Conservation (phyloP, 352 stramenopile species). For the Globisporangium paddicum region DNA sequence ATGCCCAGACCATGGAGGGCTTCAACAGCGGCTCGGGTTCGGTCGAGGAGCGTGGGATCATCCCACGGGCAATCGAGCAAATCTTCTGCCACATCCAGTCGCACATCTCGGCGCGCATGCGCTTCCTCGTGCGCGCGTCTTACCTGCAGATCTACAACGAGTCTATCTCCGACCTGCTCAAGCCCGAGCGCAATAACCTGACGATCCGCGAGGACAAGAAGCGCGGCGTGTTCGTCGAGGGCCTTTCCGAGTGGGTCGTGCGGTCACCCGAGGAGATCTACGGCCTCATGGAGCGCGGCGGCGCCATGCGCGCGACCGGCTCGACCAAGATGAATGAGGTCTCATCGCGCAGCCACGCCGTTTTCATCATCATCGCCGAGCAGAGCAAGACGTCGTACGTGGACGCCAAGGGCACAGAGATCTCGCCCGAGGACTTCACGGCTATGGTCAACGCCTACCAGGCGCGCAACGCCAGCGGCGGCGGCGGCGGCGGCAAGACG, state of each 20-base stretch:
- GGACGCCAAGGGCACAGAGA: slow-evolving; percentile 71
- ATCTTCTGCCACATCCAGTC: slow-evolving; percentile 91
- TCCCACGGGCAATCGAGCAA: slow-evolving; percentile 96
- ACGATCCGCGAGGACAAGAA: slow-evolving; percentile 93
- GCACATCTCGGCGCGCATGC: slow-evolving; percentile 76
- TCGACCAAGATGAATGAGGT: slow-evolving; percentile 90
- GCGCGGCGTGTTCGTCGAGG: slow-evolving; percentile 92
- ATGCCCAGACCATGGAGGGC: slow-evolving; percentile 95
- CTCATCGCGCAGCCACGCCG: slow-evolving; percentile 83
- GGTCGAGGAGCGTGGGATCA: slow-evolving; percentile 94
- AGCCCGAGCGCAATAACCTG: slow-evolving; percentile 89
- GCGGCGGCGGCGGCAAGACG: slow-evolving; percentile 1
- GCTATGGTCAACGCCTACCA: slow-evolving; percentile 74
- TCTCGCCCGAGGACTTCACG: slow-evolving; percentile 84
- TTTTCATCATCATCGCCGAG: slow-evolving; percentile 96
- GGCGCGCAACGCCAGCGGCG: slow-evolving; percentile 29
- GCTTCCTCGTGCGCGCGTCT: slow-evolving; percentile 90
- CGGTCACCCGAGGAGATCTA: slow-evolving; percentile 92
- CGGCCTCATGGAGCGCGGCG: slow-evolving; percentile 91
- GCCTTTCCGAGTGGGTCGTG: slow-evolving; percentile 93
- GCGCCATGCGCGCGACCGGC: slow-evolving; percentile 72
- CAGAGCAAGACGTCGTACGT: slow-evolving; percentile 90
- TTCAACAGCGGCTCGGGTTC: slow-evolving; percentile 84
- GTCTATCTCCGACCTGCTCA: slow-evolving; percentile 92
- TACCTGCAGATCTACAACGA: slow-evolving; percentile 97